These are phyloP conservation scores for Gossypium davidsonii DNA, from an alignment of 441 rosid species.

Conservation along the genomic window DNA sequence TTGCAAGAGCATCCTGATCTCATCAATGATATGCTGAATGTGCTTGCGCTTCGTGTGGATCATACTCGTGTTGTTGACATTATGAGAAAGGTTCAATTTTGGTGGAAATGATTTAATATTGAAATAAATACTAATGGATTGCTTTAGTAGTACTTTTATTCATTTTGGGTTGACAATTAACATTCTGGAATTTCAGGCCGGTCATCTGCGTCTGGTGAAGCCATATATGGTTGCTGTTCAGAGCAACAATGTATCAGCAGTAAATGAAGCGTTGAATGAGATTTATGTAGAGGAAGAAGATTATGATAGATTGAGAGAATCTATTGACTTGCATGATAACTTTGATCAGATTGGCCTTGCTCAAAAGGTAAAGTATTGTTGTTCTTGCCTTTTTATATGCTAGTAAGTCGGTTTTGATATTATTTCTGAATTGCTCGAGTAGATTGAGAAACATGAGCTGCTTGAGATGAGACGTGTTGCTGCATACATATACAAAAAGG, in stretches of 20 bases:
- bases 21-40: slow-evolving; percentile 92
- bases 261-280: slow-evolving; percentile 89
- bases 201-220: slow-evolving; percentile 90
- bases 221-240: slow-evolving; percentile 98
- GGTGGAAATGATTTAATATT: neutral
- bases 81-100: slow-evolving; percentile 76
- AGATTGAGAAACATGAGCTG: slow-evolving; percentile 98
- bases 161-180: slow-evolving; percentile 2
- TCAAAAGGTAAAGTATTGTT: slow-evolving; percentile 48
- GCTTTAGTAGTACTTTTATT: neutral
- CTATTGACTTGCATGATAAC: slow-evolving; percentile 81
- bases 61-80: slow-evolving; percentile 97
- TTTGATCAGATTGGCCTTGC: slow-evolving; percentile 88
- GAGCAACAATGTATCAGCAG: slow-evolving; percentile 94
- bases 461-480: slow-evolving; percentile 99
- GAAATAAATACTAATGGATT: neutral
- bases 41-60: slow-evolving; percentile 89
- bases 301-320: slow-evolving; percentile 88
- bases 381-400: slow-evolving; percentile 2
- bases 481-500: slow-evolving; percentile 96
- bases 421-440: slow-evolving; percentile 12
- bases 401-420: slow-evolving; percentile 32
- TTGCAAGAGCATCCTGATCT: slow-evolving; percentile 98
- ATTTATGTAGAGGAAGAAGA: slow-evolving; percentile 94
- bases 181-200: slow-evolving; percentile 53